Evolutionary conservation across 2,329 filamentous ascomycete species (phyloP), one percentile per base, ranked within the genome.

Genomic region (Scleromitrula shiraiana): DNA sequence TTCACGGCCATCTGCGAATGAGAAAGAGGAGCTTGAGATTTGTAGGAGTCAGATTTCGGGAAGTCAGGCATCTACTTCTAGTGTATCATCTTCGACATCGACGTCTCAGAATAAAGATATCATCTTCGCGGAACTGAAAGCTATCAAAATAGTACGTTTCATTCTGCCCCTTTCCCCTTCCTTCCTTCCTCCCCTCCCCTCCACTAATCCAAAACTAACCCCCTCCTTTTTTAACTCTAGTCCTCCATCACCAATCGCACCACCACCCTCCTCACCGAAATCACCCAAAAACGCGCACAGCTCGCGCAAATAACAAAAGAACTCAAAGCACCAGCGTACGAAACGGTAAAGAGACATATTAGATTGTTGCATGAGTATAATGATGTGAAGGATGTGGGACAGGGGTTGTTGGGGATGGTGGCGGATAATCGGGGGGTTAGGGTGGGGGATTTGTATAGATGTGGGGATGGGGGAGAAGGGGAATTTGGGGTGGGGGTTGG

Each of bases 331-430:
- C 58, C 59, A 12, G 60, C 62, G 7, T 68, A 75, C 33, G 65
- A 67, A 17, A 75, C 77, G 8, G 77, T 83, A 43, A 74, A 78
- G 46, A 67, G 68, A 26, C 82, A 86, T 61, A 86, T 86, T 59
- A 72, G 71, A 50, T 68, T 82, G 4, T 68, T 87, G 26, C 81
- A 85, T 54, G 69, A 77, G 49, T 87, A 86, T 65, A 87, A 87
- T 57, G 82, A 85, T 62, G 78, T 85, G 56, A 79, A 81, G 53
- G 83, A 87, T 62, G 69, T 83, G 7, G 82, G 77, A 0, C 75
- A 80, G 58, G 82, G 80, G 0, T 59, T 87, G 24, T 73, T 85
- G 65, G 80, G 80, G 0, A 64, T 86, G 57, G 77, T 86, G 61
- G 82, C 83, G 4, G 82, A 87, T 50, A 71, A 74, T 52, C 67